Evolutionary conservation across 169 alveolate species (phyloP).

Genomic region (Plasmodium fragile): DNA sequence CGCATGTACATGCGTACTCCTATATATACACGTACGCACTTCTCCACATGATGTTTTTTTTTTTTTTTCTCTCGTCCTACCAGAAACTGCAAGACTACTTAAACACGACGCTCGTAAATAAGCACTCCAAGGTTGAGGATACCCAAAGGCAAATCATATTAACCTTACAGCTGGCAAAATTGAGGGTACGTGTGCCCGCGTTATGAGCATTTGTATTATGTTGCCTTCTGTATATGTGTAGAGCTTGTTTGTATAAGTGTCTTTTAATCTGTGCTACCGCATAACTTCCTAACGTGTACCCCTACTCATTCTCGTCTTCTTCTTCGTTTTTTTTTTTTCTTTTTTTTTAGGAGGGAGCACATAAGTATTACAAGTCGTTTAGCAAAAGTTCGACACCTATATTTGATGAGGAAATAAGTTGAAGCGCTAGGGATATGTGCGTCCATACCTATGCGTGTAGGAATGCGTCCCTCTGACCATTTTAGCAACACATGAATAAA

Average conservation of each 20-base stretch:
- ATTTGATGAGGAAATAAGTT: slow-evolving; percentile 61
- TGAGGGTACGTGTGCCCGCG: slow-evolving; percentile 36
- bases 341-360: slow-evolving; percentile 71
- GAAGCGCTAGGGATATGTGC: neutral
- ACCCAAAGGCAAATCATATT: slow-evolving; percentile 69
- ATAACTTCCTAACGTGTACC: neutral
- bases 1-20: neutral
- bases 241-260: neutral
- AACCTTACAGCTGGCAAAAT: slow-evolving; percentile 70
- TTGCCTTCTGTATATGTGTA: neutral
- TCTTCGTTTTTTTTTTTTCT: neutral
- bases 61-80: neutral
- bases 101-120: slow-evolving; percentile 70
- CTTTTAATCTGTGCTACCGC: neutral
- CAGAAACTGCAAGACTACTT: slow-evolving; percentile 74
- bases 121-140: slow-evolving; percentile 64
- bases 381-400: slow-evolving; percentile 54
- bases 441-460: neutral
- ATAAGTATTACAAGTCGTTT: slow-evolving; percentile 65
- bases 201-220: slow-evolving; percentile 2
- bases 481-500: neutral
- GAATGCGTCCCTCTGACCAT: neutral
- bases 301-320: neutral
- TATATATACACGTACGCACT: neutral
- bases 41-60: slow-evolving; percentile 10